Evolutionary conservation across 148 eudicot genomes (phyloP), one percentile per base, ranked within the genome.

Genomic region (Pharnaceum exiguum): DNA sequence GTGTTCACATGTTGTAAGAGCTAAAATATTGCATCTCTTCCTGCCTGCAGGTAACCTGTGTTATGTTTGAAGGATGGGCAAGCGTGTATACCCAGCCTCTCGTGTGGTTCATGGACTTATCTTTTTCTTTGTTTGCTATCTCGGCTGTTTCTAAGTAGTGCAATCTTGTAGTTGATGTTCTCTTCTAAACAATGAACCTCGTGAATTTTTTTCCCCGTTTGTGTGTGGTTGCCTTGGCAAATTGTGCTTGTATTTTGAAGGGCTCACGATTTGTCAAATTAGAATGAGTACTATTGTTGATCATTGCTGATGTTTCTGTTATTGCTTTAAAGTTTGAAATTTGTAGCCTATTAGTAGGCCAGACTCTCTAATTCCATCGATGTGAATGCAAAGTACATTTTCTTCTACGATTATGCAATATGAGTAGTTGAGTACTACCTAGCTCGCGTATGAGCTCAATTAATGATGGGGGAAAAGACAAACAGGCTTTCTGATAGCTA

Each of bases 41-140:
- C 18, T 10, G 26, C 26, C 4, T 50, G 56, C 66, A 62, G 56
- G 66, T 49, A 38, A 60, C 25, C 44, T 61, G 30, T 22, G 46
- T 25, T 44, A 31, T 46, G 19, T 37, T 37, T 49, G 18, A 17
- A 40, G n/a, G 57, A 16, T 28, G 28, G 25, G 10, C 24, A 27
- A 25, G 66, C 57, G 22, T 36, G 22, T n/a, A 24, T 36, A 35
- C 37, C 13, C 57, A 26, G 19, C 46, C 46, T n/a, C 48, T 50
- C 21, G 38, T 21, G 55, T 60, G 65, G 55, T 46, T 60, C 46
- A 48, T 26, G 35, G 43, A 46, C 52, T 22, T 4, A 18, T 25
- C 19, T 59, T 59, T 13, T 31, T 32, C 1, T 52, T n/a, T n/a
- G n/a, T n/a, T n/a, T n/a, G n/a, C n/a, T n/a, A n/a, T n/a, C n/a